Conservation (phyloP, 257 asterid genomes). For the Striga asiatica region DNA sequence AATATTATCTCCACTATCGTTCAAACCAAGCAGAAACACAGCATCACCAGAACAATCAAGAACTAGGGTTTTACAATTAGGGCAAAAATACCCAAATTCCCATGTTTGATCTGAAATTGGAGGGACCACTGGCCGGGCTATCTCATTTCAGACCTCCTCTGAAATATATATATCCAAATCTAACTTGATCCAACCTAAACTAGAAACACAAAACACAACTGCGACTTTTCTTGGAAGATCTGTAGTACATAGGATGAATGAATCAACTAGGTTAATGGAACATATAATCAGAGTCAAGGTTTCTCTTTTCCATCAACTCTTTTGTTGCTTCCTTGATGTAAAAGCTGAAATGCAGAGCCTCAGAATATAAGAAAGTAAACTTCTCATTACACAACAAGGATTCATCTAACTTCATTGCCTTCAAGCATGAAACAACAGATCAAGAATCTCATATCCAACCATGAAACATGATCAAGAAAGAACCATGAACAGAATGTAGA, state of each 20-base stretch:
- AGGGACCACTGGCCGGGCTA: too few species aligned
- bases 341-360: background rate
- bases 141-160: too few species aligned
- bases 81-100: too few species aligned
- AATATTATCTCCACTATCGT: too few species aligned
- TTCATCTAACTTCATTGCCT: background rate
- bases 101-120: too few species aligned
- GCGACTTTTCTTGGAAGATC: background rate
- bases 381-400: background rate
- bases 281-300: background rate
- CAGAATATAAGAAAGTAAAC: too few species aligned
- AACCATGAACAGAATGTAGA: background rate
- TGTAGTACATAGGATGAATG: background rate
- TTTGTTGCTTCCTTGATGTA: background rate
- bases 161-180: background rate
- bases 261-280: background rate
- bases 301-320: background rate
- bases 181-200: background rate
- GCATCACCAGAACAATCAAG: too few species aligned
- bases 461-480: background rate
- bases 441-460: background rate
- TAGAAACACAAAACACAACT: background rate
- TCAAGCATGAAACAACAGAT: background rate
- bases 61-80: too few species aligned
- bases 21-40: too few species aligned